Evolutionary conservation across 225 moss, liverwort and hornwort species (phyloP).

Genomic region (Anthoceros angustus): DNA sequence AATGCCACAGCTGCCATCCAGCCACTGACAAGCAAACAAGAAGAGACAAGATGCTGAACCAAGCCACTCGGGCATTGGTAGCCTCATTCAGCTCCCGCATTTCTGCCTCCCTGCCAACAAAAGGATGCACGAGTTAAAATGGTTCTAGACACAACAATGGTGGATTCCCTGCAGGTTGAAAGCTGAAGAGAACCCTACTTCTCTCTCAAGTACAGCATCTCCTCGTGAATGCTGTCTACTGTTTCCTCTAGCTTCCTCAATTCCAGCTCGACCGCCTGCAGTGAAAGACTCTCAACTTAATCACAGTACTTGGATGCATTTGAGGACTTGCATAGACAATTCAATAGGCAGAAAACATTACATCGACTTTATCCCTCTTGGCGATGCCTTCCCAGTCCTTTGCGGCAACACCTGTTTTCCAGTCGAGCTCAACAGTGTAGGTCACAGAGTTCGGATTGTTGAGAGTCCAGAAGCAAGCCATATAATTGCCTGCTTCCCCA

Average conservation of each 20-base stretch:
- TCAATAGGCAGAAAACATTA: slow-evolving; percentile 11
- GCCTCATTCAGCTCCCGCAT: slow-evolving; percentile 79
- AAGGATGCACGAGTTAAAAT: neutral
- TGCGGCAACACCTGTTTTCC: slow-evolving; percentile 88
- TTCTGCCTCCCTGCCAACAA: slow-evolving; percentile 64
- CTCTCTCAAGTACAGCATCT: slow-evolving; percentile 81
- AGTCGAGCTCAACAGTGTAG: slow-evolving; percentile 58
- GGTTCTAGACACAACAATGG: neutral
- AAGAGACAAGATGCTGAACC: slow-evolving; percentile 94
- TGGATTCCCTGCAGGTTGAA: neutral
- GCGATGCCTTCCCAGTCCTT: slow-evolving; percentile 92
- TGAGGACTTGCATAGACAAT: no score
- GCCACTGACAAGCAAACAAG: slow-evolving; percentile 71
- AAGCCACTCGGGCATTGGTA: slow-evolving; percentile 86
- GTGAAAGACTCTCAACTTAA: neutral
- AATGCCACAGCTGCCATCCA: slow-evolving; percentile 87
- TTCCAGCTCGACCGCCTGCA: slow-evolving; percentile 77
- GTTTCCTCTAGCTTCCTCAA: slow-evolving; percentile 81
- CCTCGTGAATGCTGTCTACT: slow-evolving; percentile 53
- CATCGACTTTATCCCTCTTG: slow-evolving; percentile 94
- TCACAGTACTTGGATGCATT: neutral
- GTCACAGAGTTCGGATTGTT: slow-evolving; percentile 18
- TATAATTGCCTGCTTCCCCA: slow-evolving; percentile 56
- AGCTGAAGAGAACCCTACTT: slow-evolving; percentile 26
- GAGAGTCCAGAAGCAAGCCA: slow-evolving; percentile 86